Base-by-base conservation (phyloP, 2,329 filamentous ascomycete genomes). In the Stagonosporopsis rhizophila region DNA sequence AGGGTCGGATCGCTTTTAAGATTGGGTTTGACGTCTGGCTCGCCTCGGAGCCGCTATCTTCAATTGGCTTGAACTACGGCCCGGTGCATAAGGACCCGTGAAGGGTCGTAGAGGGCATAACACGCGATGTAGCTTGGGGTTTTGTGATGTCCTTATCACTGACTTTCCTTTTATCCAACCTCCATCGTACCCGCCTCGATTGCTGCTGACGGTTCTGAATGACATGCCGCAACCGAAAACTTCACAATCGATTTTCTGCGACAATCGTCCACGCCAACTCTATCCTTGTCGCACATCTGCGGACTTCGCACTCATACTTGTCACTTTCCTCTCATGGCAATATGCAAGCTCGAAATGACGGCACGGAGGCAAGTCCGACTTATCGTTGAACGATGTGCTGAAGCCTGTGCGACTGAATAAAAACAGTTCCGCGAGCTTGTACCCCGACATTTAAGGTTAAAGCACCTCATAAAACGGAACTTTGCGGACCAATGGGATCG, bases 291-390 rank as follows among this genome's bases (percentile, higher is more conserved):
- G 19, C 17, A 15, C 8, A 12, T 20, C 7, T 38, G 35, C 28
- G 7, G 19, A 35, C 12, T 17, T 38, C 12, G 9, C 28, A 35
- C 20, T 40, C 19, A 34, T 34, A 44, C 11, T 19, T 30, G 20
- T 51, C 22, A 32, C 14, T 30, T 25, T 32, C 23, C n/a, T 44
- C 17, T 44, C 40, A 12, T 3, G 20, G 42, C 34, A 34, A 20
- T 46, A 27, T 27, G 42, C 14, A 53, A 46, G 41, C 19, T 34
- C 34, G 17, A 46, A 41, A 27, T 46, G 28, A 28, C 45, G 45
- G 45, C 45, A 49, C 52, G 52, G 52, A 45, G 20, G 7, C 1
- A 22, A 20, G 25, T 55, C 52, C 52, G 52, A 27, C 45, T 32
- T 25, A 44, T 30, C 37, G 15, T 35, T 15, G 41, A 52, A 40